A percentile compares a stretch with the other conserved stretches of the same genome.
These are phyloP conservation scores for Lachancea fermentati DNA, from an alignment of 805 yeast genomes.

Conservation along the genomic window DNA sequence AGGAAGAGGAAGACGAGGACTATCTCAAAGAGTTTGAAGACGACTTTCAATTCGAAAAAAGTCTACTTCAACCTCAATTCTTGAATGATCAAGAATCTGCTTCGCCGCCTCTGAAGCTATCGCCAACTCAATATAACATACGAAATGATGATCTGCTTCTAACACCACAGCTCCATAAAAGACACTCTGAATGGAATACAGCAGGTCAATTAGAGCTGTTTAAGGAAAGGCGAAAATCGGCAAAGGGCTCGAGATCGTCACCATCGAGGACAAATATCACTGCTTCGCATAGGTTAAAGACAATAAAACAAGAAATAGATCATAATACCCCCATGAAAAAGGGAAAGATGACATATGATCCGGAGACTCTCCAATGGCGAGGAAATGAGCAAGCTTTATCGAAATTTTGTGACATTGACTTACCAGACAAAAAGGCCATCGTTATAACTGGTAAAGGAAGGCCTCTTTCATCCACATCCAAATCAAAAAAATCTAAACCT, in stretches of 20 bases:
- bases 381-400: slow-evolving; percentile 26
- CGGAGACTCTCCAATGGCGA: slow-evolving; percentile 29
- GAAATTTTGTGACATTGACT: slow-evolving; percentile 21
- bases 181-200: slow-evolving; percentile 20
- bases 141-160: slow-evolving; percentile 22
- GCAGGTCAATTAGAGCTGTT: slow-evolving; percentile 19
- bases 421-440: slow-evolving; percentile 21
- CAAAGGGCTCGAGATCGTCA: background rate
- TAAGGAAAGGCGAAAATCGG: slow-evolving; percentile 14
- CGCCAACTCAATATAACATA: slow-evolving; percentile 27
- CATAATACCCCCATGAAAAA: slow-evolving; percentile 30
- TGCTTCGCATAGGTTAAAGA: slow-evolving; percentile 13
- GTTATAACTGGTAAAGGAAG: slow-evolving; percentile 14
- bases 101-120: slow-evolving; percentile 16
- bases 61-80: slow-evolving; percentile 26
- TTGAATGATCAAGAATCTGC: slow-evolving; percentile 13
- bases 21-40: slow-evolving; percentile 13
- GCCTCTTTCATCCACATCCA: slow-evolving; percentile 1
- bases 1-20: slow-evolving; percentile 8
- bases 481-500: slow-evolving; percentile 2
- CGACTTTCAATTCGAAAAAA: slow-evolving; percentile 19
- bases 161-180: slow-evolving; percentile 26
- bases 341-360: slow-evolving; percentile 28
- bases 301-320: slow-evolving; percentile 32
- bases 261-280: background rate